These are phyloP conservation scores for Coprinopsis cinerea DNA, from an alignment of 768 basidiomycete species.

Conservation along the genomic window DNA sequence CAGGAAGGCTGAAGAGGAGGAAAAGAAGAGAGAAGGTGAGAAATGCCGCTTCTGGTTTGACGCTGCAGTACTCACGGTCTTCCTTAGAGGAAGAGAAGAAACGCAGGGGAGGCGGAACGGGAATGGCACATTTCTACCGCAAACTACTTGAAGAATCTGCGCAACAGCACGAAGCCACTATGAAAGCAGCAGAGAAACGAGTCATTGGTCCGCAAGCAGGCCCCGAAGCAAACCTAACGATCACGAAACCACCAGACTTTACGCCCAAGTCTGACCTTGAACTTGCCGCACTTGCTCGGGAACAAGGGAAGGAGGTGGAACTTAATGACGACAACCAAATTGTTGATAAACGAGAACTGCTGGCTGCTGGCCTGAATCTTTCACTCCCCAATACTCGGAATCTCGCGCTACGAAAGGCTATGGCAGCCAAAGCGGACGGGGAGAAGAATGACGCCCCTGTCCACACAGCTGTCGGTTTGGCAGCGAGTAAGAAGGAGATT, in stretches of 20 bases:
- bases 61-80: background rate
- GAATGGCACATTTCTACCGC: slow-evolving; percentile 84
- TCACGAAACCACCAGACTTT: slow-evolving; percentile 65
- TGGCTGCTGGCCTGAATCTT: slow-evolving; percentile 90
- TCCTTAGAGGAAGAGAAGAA: slow-evolving; percentile 56
- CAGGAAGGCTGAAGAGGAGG: slow-evolving; percentile 87
- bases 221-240: slow-evolving; percentile 62
- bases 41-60: slow-evolving; percentile 7
- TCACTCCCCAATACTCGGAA: slow-evolving; percentile 75
- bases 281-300: slow-evolving; percentile 61
- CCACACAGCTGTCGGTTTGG: slow-evolving; percentile 79
- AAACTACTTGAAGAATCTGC: slow-evolving; percentile 75
- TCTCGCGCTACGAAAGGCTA: slow-evolving; percentile 41
- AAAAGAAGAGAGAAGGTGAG: slow-evolving; percentile 80
- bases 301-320: slow-evolving; percentile 81
- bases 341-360: slow-evolving; percentile 89
- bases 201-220: slow-evolving; percentile 56
- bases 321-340: slow-evolving; percentile 97
- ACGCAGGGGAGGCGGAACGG: slow-evolving; percentile 50
- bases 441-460: slow-evolving; percentile 25
- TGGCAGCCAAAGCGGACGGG: slow-evolving; percentile 15
- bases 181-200: slow-evolving; percentile 66
- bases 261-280: slow-evolving; percentile 65
- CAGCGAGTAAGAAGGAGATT: slow-evolving; percentile 76
- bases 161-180: slow-evolving; percentile 78